Percentiles rank a stretch among this genome's conserved stretches.
phyloP scores from a whole-genome alignment of 2,329 filamentous ascomycete genomes.

The Penicillium sp. region DNA sequence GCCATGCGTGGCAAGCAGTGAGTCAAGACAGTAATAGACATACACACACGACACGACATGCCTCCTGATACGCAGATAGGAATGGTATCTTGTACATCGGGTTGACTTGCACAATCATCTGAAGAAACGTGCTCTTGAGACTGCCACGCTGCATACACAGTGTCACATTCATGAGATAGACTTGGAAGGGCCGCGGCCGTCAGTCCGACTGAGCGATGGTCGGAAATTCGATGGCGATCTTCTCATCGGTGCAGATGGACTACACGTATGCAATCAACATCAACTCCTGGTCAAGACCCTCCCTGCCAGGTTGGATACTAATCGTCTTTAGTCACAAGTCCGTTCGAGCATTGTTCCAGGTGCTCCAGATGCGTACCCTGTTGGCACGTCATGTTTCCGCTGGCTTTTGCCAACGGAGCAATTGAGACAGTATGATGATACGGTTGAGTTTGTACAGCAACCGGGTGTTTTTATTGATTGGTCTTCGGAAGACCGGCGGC shows the following conservation, averaged over 20 bases:
- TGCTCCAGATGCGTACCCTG: constrained; percentile 18
- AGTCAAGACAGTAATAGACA: background rate
- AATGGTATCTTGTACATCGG: constrained; percentile 41
- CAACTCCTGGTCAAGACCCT: background rate
- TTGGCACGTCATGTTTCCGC: constrained; percentile 28
- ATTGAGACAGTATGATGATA: constrained; percentile 12
- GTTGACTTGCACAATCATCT: constrained; percentile 46
- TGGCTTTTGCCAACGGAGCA: constrained; percentile 26
- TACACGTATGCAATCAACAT: constrained; percentile 18
- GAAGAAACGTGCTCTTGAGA: constrained; percentile 32
- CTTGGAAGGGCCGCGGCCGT: constrained; percentile 12
- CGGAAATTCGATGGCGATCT: constrained; percentile 22
- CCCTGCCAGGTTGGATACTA: background rate
- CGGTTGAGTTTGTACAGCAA: constrained; percentile 13
- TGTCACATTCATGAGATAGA: constrained; percentile 25
- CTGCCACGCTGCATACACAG: constrained; percentile 21
- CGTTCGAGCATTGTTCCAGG: constrained; percentile 20
- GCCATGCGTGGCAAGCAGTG: constrained; percentile 28
- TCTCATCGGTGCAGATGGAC: constrained; percentile 29
- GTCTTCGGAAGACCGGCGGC: constrained; percentile 42
- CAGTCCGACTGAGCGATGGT: constrained; percentile 24
- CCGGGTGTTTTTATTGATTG: constrained; percentile 47
- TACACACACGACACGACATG: too few relatives aligned
- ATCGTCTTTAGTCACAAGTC: constrained; percentile 22
- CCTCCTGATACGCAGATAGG: constrained; percentile 11